phyloP scores from a whole-genome alignment of 2,329 filamentous ascomycete genomes.

The Leptographium lundbergii region DNA sequence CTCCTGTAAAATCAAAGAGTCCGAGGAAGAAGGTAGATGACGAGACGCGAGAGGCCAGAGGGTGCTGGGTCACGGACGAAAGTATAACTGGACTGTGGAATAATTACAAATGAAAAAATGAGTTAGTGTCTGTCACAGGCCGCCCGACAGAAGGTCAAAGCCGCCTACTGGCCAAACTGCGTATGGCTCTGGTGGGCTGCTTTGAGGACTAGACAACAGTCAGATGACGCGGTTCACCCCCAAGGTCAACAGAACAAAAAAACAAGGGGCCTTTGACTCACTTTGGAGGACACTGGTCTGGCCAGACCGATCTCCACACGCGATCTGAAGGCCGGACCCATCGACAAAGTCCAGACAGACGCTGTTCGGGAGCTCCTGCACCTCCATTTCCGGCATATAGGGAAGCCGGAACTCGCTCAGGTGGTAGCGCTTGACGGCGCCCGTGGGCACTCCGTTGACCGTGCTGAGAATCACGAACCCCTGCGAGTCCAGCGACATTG shows the following conservation, averaged over 20 bases:
- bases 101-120: not conserved
- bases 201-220: constrained; percentile 23
- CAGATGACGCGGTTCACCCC: no score
- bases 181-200: constrained; percentile 25
- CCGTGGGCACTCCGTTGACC: constrained; percentile 39
- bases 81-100: not conserved
- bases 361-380: constrained; percentile 87
- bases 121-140: no score
- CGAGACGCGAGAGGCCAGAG: not conserved
- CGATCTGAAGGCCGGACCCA: constrained; percentile 49
- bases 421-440: constrained; percentile 62
- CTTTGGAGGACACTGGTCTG: constrained; percentile 42
- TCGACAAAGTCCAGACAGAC: constrained; percentile 49
- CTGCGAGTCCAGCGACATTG: constrained; percentile 70
- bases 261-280: constrained; percentile 24
- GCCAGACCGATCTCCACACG: constrained; percentile 48
- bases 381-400: constrained; percentile 75
- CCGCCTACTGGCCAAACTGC: not conserved
- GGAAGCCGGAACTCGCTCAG: constrained; percentile 72
- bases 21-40: not conserved
- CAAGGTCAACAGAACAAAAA: not conserved
- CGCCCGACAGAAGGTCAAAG: no score
- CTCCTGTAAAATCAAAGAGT: not conserved
- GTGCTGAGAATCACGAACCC: constrained; percentile 74
- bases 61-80: not conserved